phyloP scores from a whole-genome alignment of 257 asterid genomes.

The Euphrasia confusa region DNA sequence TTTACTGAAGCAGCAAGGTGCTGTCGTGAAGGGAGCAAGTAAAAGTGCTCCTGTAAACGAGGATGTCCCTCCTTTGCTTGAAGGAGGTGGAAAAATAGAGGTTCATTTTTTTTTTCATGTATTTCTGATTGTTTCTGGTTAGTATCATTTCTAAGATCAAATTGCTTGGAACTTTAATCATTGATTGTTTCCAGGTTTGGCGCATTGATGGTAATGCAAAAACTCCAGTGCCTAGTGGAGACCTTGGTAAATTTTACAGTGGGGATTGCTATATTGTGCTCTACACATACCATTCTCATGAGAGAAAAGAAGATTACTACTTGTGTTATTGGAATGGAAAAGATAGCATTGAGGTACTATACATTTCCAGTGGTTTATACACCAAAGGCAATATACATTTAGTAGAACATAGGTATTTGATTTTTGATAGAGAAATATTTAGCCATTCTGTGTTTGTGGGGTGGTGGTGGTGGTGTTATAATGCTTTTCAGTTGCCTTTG shows the following conservation, averaged over 20 bases:
- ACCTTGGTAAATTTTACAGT: constrained; percentile 83
- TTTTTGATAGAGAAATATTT: no score
- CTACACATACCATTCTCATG: constrained; percentile 85
- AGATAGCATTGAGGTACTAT: constrained; percentile 86
- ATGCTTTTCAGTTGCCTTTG: no score
- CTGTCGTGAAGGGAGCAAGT: constrained; percentile 65
- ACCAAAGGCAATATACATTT: constrained; percentile 12
- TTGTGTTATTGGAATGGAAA: constrained; percentile 94
- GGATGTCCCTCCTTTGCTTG: constrained; percentile 96
- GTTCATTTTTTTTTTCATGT: constrained; percentile 33
- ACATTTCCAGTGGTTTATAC: constrained; percentile 9
- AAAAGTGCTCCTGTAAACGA: constrained; percentile 79
- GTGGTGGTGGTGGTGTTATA: no score
- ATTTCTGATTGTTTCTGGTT: constrained; percentile 21
- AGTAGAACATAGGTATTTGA: constrained; percentile 2
- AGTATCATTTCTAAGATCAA: constrained; percentile 1
- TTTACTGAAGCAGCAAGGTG: constrained; percentile 97
- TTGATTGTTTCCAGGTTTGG: constrained; percentile 71
- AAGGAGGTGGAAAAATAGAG: constrained; percentile 86
- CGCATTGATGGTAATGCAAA: constrained; percentile 76
- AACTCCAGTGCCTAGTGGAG: constrained; percentile 72
- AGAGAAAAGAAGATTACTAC: constrained; percentile 87
- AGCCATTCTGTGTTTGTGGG: no score
- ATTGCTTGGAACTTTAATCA: neutral
- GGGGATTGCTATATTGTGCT: constrained; percentile 97